Evolutionary conservation across 2,329 filamentous ascomycete species (phyloP).

Genomic region (Kalmusia sp.): DNA sequence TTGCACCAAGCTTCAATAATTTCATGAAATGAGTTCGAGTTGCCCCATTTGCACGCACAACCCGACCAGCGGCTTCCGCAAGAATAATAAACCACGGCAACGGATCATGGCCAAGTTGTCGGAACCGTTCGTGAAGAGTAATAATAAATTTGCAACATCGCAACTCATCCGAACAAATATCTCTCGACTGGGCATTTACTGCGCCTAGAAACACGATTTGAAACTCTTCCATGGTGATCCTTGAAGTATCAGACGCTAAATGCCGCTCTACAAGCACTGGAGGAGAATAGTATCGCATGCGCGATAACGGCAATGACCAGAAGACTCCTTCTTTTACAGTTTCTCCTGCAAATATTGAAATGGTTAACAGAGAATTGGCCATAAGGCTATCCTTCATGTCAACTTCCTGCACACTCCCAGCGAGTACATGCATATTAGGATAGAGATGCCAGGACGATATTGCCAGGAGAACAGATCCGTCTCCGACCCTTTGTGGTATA

Average conservation of each 20-base stretch:
- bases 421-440: conserved; percentile 14
- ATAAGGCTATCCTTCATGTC: conserved; percentile 9
- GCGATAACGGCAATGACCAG: conserved; percentile 10
- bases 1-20: conserved; percentile 2
- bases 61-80: neutral
- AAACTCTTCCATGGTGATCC: conserved; percentile 3
- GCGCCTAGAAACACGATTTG: conserved; percentile 4
- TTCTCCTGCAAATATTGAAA: neutral
- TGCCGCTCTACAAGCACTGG: conserved; percentile 4
- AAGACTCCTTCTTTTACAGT: conserved; percentile 5
- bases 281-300: conserved; percentile 10
- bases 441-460: conserved; percentile 20
- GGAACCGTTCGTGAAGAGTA: neutral
- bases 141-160: conserved; percentile 1
- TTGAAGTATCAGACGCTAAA: neutral
- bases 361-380: conserved; percentile 1
- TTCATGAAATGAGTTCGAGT: neutral
- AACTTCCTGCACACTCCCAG: conserved; percentile 1
- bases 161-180: neutral
- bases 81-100: conserved; percentile 4
- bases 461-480: conserved; percentile 15
- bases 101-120: neutral
- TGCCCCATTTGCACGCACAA: neutral
- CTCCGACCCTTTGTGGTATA: conserved; percentile 8
- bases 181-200: conserved; percentile 3